phyloP scores from a whole-genome alignment of 805 yeast species.

The Hanseniaspora singularis region DNA sequence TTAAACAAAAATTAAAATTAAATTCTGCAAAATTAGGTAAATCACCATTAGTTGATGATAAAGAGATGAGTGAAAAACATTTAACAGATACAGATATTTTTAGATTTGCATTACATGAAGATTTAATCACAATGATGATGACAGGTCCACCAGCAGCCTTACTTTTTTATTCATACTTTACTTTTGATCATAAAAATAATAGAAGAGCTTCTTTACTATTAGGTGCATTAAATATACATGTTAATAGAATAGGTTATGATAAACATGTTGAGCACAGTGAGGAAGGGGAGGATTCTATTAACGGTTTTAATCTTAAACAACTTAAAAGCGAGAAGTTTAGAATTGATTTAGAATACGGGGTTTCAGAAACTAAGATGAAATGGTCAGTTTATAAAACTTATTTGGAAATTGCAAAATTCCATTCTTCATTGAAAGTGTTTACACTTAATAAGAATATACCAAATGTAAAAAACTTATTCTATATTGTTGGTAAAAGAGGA shows the following conservation, averaged over 20 bases:
- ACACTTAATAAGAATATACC: constrained; percentile 33
- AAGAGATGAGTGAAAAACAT: neutral
- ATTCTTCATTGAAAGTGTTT: constrained; percentile 51
- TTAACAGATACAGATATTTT: constrained; percentile 2
- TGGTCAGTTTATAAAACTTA: constrained; percentile 71
- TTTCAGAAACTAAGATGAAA: constrained; percentile 60
- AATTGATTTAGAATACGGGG: constrained; percentile 81
- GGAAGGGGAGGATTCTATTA: constrained; percentile 16
- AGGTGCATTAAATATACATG: constrained; percentile 55
- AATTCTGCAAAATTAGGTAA: constrained; percentile 2
- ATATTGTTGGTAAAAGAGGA: constrained; percentile 23
- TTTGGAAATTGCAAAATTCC: constrained; percentile 60
- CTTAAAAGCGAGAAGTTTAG: constrained; percentile 32
- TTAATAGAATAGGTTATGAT: constrained; percentile 39
- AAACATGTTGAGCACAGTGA: constrained; percentile 32
- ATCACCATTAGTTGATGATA: neutral
- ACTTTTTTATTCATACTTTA: constrained; percentile 60
- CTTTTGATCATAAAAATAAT: constrained; percentile 62
- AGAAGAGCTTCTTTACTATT: constrained; percentile 74
- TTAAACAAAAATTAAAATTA: neutral
- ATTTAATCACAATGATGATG: constrained; percentile 41
- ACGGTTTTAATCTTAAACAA: constrained; percentile 9
- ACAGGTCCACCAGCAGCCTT: constrained; percentile 66
- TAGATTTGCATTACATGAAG: constrained; percentile 18
- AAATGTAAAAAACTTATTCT: constrained; percentile 22